Evolutionary conservation across 495 filamentous ascomycete species (phyloP), one percentile per base, ranked within the genome.

Genomic region (Clohesyomyces aquaticus): DNA sequence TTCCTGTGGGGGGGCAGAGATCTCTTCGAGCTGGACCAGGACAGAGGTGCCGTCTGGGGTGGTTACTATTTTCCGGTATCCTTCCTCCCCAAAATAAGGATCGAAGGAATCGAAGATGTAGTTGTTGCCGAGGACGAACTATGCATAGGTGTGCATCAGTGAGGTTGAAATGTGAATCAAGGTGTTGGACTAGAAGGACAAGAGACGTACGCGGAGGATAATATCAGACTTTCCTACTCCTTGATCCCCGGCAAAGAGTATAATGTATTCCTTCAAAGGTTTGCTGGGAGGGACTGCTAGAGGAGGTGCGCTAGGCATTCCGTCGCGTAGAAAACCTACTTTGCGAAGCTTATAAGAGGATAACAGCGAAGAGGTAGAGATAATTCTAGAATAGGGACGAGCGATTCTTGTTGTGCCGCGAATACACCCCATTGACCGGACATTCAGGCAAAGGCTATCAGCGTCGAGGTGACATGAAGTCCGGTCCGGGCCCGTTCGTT

Each of bases 1-100:
- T 93, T 77, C 97, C 93, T 77, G 97, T n/a, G n/a, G n/a, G n/a
- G n/a, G 93, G 50, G 93, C 93, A 50, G 93, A 93, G 46, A 93
- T 98, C 76, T 98, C 93, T 67, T 97, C 86, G 50, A 98, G 91
- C 74, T 98, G 93, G 72, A 98, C 86, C 53, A 96, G 83, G 45
- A 93, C 93, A 65, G 96, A 89, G 75, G 96, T 92, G 32, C 32
- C 14, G 14, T 38, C 32, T 6, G 14, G 6, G 32, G 32, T 6
- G 32, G n/a, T n/a, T 38, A 38, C 32, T 38, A 14, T 14, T 38
- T 38, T n/a, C 32, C 32, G 32, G 32, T 38, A 38, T 6, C 6
- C 6, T 6, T 38, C 32, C 14, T 38, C 32, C n/a, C n/a, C n/a
- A n/a, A n/a, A n/a, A n/a, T n/a, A 38, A 38, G 6, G 6, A 14